Conservation (phyloP, 768 basidiomycete species). For the Leucosporidium scottii region DNA sequence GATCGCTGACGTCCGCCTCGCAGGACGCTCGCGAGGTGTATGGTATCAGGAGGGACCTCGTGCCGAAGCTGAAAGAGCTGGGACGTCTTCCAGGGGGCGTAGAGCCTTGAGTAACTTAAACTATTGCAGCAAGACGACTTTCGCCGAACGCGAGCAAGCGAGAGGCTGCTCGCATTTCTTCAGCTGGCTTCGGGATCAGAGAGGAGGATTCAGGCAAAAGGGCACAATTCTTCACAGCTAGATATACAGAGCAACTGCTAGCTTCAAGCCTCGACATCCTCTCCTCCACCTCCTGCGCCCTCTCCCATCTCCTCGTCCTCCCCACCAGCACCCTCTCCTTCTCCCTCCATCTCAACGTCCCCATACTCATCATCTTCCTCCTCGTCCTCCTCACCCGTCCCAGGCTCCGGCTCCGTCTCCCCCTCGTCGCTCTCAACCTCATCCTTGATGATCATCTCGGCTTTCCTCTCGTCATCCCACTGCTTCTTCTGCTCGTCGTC, state of each 20-base stretch:
- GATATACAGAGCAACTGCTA: too few species aligned
- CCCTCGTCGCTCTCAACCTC: background rate
- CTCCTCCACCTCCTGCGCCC: background rate
- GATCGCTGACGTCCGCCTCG: background rate
- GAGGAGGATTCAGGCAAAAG: too few species aligned
- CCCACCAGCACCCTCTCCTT: background rate
- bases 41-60: conserved; percentile 19
- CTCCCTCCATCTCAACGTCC: background rate
- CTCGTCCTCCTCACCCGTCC: background rate
- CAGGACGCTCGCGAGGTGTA: conserved; percentile 30
- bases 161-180: too few species aligned
- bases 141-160: too few species aligned
- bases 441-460: background rate
- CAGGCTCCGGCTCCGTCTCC: background rate
- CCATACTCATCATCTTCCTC: too few species aligned
- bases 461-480: background rate
- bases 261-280: background rate
- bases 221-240: too few species aligned
- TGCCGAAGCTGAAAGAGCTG: background rate
- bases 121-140: too few species aligned
- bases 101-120: background rate
- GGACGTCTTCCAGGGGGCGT: background rate
- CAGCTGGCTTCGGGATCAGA: too few species aligned
- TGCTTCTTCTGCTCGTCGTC: too few species aligned
- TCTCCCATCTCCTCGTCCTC: background rate